Evolutionary conservation across 345 rosid genomes (phyloP).

Genomic region (Hypericum perforatum): DNA sequence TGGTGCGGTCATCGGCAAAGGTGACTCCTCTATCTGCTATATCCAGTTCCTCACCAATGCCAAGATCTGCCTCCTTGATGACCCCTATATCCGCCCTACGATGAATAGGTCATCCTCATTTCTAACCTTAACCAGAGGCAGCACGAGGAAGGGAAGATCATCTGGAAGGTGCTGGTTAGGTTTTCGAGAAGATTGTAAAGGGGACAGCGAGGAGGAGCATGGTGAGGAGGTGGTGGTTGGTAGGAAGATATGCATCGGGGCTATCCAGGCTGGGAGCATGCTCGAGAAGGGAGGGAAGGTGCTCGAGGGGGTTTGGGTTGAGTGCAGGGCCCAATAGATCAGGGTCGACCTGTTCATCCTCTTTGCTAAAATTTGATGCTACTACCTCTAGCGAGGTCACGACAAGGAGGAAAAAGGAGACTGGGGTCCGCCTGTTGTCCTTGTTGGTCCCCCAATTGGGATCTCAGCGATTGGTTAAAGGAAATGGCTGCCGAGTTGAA

Average conservation of each 20-base stretch:
- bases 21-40: conserved; percentile 16
- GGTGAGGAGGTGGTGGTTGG: conserved; percentile 28
- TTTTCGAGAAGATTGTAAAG: conserved; percentile 53
- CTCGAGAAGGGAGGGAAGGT: conserved; percentile 38
- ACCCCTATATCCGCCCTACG: conserved; percentile 18
- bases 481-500: no score
- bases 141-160: not conserved
- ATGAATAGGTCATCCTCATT: conserved; percentile 27
- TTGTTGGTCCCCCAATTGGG: no score
- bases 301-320: conserved; percentile 46
- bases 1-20: conserved; percentile 17
- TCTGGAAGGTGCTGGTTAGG: conserved; percentile 41
- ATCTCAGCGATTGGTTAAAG: no score
- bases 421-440: no score
- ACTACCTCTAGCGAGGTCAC: no score
- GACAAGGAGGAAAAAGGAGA: no score
- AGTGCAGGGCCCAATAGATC: conserved; percentile 34
- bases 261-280: conserved; percentile 32
- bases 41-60: conserved; percentile 21
- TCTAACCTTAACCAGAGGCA: not conserved
- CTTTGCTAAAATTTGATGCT: no score
- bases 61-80: conserved; percentile 31
- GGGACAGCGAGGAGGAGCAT: conserved; percentile 31
- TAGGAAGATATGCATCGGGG: conserved; percentile 42
- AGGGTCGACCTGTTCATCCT: no score